Percentiles rank a stretch among this genome's conserved stretches.
Evolutionary conservation across 768 basidiomycete species (phyloP).

Genomic region (Lentinula sp.): DNA sequence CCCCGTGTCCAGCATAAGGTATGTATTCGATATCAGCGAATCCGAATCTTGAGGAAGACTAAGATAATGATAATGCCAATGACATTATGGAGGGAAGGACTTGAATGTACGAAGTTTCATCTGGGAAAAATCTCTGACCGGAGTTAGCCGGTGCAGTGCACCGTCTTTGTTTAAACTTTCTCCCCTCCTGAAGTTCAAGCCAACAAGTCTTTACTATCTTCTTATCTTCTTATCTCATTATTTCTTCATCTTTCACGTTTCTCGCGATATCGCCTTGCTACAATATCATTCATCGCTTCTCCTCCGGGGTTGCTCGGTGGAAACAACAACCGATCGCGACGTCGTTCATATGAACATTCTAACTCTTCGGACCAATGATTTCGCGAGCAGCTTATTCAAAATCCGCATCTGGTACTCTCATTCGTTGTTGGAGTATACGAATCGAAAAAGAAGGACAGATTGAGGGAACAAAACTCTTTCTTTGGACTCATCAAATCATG

Average conservation of each 20-base stretch:
- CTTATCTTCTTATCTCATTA: neutral
- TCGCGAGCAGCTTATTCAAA: neutral
- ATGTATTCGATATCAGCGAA: neutral
- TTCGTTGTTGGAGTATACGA: neutral
- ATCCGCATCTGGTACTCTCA: neutral
- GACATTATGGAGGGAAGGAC: too few relatives aligned
- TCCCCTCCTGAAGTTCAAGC: neutral
- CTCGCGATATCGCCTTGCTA: neutral
- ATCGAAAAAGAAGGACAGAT: neutral
- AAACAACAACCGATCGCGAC: neutral
- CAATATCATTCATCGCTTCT: neutral
- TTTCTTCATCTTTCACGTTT: neutral
- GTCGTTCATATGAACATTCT: neutral
- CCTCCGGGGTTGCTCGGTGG: neutral
- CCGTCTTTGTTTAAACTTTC: neutral
- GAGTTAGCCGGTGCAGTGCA: neutral
- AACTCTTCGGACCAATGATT: neutral
- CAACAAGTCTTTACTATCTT: neutral
- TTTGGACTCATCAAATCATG: neutral
- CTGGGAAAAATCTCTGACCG: neutral
- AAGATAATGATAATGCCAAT: too few relatives aligned
- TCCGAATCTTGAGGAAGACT: neutral
- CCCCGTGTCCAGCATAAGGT: neutral
- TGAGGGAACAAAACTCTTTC: neutral
- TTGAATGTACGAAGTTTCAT: too few relatives aligned